phyloP scores from a whole-genome alignment of 1,139 yeast species.

The Zygoascus meyerae region DNA sequence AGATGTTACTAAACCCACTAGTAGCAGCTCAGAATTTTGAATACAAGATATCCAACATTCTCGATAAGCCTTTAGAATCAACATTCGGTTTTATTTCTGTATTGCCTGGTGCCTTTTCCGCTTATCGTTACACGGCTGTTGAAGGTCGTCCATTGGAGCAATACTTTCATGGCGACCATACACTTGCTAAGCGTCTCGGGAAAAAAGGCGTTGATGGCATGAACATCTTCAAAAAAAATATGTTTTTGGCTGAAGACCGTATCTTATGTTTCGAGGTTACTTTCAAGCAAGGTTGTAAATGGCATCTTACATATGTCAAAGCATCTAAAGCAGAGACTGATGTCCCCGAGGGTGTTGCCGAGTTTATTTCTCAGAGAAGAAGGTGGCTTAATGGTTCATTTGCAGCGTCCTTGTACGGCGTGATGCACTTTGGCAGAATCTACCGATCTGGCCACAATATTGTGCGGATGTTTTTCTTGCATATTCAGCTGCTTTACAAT shows the following conservation, averaged over 20 bases:
- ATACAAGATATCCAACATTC: slow-evolving; percentile 88
- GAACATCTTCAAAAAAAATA: slow-evolving; percentile 80
- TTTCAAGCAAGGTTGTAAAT: slow-evolving; percentile 67
- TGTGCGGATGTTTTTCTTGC: slow-evolving; percentile 63
- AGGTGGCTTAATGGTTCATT: slow-evolving; percentile 97
- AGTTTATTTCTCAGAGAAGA: slow-evolving; percentile 84
- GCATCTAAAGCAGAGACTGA: slow-evolving; percentile 93
- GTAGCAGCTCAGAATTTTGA: slow-evolving; percentile 97
- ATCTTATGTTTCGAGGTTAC: slow-evolving; percentile 89
- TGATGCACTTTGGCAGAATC: slow-evolving; percentile 64
- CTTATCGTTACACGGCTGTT: slow-evolving; percentile 45
- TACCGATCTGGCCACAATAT: slow-evolving; percentile 75
- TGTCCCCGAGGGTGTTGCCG: slow-evolving; percentile 84
- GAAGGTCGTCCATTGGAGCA: slow-evolving; percentile 64
- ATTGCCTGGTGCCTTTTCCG: slow-evolving; percentile 93
- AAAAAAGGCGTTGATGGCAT: slow-evolving; percentile 45
- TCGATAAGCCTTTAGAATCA: slow-evolving; percentile 92
- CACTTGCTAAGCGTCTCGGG: slow-evolving; percentile 41
- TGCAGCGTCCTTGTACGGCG: slow-evolving; percentile 85
- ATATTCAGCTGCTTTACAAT: slow-evolving; percentile 74
- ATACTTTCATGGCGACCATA: slow-evolving; percentile 87
- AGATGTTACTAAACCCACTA: slow-evolving; percentile 72
- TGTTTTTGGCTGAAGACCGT: slow-evolving; percentile 95
- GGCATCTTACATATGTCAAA: slow-evolving; percentile 86
- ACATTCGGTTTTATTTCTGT: slow-evolving; percentile 90